Conservation (phyloP, 441 rosid genomes). For the Pelargonium exstipulatum region DNA sequence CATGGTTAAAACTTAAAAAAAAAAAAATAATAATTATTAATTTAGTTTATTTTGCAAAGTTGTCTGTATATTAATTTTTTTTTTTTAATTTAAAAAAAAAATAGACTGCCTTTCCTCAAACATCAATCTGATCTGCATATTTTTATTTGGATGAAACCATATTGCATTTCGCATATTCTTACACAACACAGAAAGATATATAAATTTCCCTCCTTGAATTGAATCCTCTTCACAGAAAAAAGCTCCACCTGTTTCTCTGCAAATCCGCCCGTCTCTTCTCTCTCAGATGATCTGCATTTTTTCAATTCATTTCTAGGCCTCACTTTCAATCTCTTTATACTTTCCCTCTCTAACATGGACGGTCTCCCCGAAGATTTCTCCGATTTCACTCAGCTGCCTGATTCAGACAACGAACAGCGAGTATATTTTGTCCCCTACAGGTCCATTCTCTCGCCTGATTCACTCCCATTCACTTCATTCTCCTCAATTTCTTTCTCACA, state of each 20-base stretch:
- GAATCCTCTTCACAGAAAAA: constrained; percentile 25
- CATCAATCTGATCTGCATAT: too few species aligned
- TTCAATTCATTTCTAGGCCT: neutral
- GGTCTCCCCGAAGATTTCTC: constrained; percentile 38
- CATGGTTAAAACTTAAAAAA: too few species aligned
- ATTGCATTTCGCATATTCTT: neutral
- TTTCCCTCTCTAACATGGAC: constrained; percentile 30
- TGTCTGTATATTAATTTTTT: too few species aligned
- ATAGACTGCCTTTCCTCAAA: too few species aligned
- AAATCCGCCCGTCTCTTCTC: constrained; percentile 22
- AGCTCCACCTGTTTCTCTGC: constrained; percentile 24
- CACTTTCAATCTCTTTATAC: constrained; percentile 8
- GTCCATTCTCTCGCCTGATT: constrained; percentile 30
- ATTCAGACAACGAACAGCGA: constrained; percentile 66
- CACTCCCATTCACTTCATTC: constrained; percentile 1
- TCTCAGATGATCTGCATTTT: constrained; percentile 28
- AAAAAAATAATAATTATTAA: too few species aligned
- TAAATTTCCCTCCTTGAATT: neutral
- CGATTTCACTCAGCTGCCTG: constrained; percentile 52
- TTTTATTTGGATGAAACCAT: too few species aligned
- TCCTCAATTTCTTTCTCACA: neutral
- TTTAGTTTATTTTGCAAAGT: too few species aligned
- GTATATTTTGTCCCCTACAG: constrained; percentile 88
- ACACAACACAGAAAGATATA: too few species aligned
- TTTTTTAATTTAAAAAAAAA: too few species aligned